Base-by-base conservation (phyloP, 2,329 filamentous ascomycete species). In the Microsporum ferrugineum region DNA sequence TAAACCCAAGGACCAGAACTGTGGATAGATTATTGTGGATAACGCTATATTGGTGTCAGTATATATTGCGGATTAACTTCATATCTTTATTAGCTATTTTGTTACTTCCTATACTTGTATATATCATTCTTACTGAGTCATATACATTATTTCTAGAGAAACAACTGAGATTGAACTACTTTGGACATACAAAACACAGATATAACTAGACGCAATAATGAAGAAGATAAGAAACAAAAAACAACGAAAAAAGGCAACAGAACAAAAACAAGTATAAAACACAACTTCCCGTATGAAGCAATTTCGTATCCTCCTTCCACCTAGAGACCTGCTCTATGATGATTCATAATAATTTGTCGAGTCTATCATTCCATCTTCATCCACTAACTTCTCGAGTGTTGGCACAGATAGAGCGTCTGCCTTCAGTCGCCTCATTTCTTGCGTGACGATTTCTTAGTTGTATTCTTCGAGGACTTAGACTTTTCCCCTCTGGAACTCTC, bases 391-490 rank as follows among this genome's bases (percentile, higher is more conserved):
- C 17, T 23, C 17, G 17, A 23, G 17, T 23, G 17, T 23, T 23
- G 17, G 17, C 17, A 23, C 17, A 23, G 17, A 23, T 23, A 23
- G 17, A 23, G 17, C 17, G 17, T 23, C 17, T 23, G 17, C 17
- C 17, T 23, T 23, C 34, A 36, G 34, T 10, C 5, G 34, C 31
- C 41, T 41, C 31, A 23, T 23, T 57, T 60, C 43, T 60, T 60
- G 12, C 39, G 59, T 2, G 59, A 41, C 23, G 6, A 47, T 31
- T 60, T 33, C 5, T 53, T 38, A 27, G 59, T 17, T 23, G 49
- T 8, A 45, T 60, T 57, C 33, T 45, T 57, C 3, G 59, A 60
- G 39, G 59, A 47, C 4, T 49, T 36, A n/a, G 43, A 36, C 23
- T 39, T 60, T 34, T 49, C 57, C 8, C 51, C 51, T 34, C 56